Base-by-base conservation (phyloP, 2,329 filamentous ascomycete species). In the Aureobasidium vineae region DNA sequence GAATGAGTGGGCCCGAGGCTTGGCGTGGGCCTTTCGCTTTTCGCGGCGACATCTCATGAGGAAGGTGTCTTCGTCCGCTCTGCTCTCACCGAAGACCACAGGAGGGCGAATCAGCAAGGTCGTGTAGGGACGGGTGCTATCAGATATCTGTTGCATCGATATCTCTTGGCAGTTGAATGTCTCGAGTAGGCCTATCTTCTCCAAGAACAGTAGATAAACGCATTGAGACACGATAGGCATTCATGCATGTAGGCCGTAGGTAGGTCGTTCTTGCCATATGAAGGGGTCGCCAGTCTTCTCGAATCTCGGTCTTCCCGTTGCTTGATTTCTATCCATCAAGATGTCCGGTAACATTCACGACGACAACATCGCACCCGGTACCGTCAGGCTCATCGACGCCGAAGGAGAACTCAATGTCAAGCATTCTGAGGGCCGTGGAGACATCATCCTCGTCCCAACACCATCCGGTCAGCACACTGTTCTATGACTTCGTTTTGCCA, bases 301-400 rank as follows among this genome's bases (percentile, higher is more conserved):
- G 4, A 26, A 16, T n/a, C 13, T 10, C 1, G 15, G 1, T 15
- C 5, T 15, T 33, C 56, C 1, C 19, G 45, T 31, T 16, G 26
- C 8, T 47, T 47, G 56, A 33, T n/a, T 21, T 33, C 2, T 1
- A 31, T 11, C 1, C 0, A 19, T 5, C 57, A 52, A 36, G 38
- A 64, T 64, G 61, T 47, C 49, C 10, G 43, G 21, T 11, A 53
- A 64, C 16, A 41, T 56, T 10, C 45, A 65, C 21, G 63, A 57
- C 33, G 63, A 65, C 10, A 49, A 50, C 15, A 43, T 53, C 3
- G 50, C 50, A 7, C 79, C 79, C 0, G 79, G 79, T 8, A 81
- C 78, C 2, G 77, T 80, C 4, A 78, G 80, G 66, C 71, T 81
- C 4, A 75, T 80, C 21, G 79, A 81, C 65, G 65, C 77, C n/a